Base-by-base conservation (phyloP, 495 filamentous ascomycete genomes). In the Parathielavia appendiculata region DNA sequence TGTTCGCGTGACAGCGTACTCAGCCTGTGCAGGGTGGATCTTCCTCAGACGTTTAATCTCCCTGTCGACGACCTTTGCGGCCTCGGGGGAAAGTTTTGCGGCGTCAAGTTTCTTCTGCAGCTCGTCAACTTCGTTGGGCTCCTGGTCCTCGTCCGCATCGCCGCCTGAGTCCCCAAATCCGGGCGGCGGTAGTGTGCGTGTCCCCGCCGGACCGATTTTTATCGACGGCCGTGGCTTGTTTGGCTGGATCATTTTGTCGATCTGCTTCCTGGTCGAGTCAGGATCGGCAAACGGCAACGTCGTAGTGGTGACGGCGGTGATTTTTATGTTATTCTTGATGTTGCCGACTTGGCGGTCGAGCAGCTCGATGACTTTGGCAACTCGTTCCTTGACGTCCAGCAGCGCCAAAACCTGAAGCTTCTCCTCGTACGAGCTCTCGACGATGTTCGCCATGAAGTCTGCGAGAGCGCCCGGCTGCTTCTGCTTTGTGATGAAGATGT, bases 11-110 rank as follows among this genome's bases (percentile, higher is more conserved):
- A 97, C 91, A 54, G 92, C 89, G 68, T 97, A 95, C 66, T 99
- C 95, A 17, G 93, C 92, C 63, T 97, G 92, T 19, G 85, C 86
- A 1, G 95, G 92, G 63, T 89, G 92, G 85, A 97, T 99, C 75
- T 93, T 95, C 62, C 87, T 90, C 56, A 99, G 75, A 40, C 93
- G 80, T 67, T 88, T 90, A 41, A 99, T 69, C 67, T 97, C 95
- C 57, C 91, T 83, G 53, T 95, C 87, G 14, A 90, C 92, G 40
- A 96, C 86, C 74, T 91, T 96, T 35, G 84, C 79, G 22, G 91
- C 91, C 56, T 82, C 79, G 8, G 76, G 68, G 6, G 76, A 73
- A 46, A 97, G 76, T 60, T 86, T 83, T 0, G 93, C 90, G 36
- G 88, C 88, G 38, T 91, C 83, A 5, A 97, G 76, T 64, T 83